Base-by-base conservation (phyloP, 1,139 yeast genomes). In the Yamadazyma taylorii region DNA sequence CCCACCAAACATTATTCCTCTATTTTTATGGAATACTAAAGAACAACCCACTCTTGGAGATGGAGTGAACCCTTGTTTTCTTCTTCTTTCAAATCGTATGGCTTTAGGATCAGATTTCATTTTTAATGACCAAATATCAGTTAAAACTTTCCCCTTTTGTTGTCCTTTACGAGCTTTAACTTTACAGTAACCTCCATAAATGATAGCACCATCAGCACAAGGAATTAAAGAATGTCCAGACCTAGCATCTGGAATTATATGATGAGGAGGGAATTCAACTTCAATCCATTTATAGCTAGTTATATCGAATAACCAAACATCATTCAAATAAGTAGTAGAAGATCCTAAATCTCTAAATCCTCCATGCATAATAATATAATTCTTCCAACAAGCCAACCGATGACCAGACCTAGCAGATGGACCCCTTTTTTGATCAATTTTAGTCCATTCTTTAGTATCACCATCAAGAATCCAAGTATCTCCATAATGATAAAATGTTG, bases 11-110 rank as follows among this genome's bases (percentile, higher is more conserved):
- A 90, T 56, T 12, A 92, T 77, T 41, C 97, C 97, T 68, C 97
- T 79, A 43, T 94, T 95, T 52, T 89, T 86, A 61, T 92, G 97
- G 53, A 75, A 75, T 3, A 81, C 90, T 79, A 92, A 78, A 3
- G 95, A 83, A 55, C 96, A 86, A 0, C 98, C 98, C n/a, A 87
- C 97, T 52, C 98, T 77, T 16, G 97, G 86, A 4, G 89, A 77
- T 3, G 96, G 96, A 38, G 81, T 88, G 55, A 82, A 84, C 1
- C 96, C 96, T 54, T 88, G 94, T 50, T 86, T 88, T 46, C 86
- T 79, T 48, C 96, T 76, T 55, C 97, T 74, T 59, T 92, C 97
- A 82, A 96, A 89, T 44, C 94, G 68, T 5, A 86, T 73, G 3
- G 77, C 84, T 46, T 79, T 77, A n/a, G 90, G 74, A 55, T 90